These are phyloP conservation scores for Solanum bulbocastanum DNA, from an alignment of 257 asterid genomes.

Conservation along the genomic window DNA sequence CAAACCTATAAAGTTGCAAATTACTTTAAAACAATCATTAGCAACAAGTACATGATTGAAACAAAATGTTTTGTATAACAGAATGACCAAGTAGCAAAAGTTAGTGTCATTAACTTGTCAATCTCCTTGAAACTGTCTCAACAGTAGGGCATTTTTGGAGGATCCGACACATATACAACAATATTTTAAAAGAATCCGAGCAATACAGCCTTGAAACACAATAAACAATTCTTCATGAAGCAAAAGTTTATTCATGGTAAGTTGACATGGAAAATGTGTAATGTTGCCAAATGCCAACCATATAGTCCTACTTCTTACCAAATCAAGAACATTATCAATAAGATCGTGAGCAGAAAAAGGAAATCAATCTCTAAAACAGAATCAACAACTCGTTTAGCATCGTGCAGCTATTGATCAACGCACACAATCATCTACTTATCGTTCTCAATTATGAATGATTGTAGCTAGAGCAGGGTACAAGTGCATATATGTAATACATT, in stretches of 20 bases:
- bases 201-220: neutral
- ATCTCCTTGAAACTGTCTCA: neutral
- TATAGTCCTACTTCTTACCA: neutral
- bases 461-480: neutral
- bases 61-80: neutral
- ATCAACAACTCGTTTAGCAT: neutral
- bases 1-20: neutral
- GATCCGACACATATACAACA: fast-evolving
- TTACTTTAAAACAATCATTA: neutral
- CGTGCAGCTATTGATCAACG: neutral
- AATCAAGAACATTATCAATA: neutral
- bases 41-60: neutral
- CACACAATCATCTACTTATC: neutral
- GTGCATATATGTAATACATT: neutral
- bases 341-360: neutral
- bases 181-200: fast-evolving
- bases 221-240: neutral
- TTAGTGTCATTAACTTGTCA: neutral
- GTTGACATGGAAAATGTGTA: neutral
- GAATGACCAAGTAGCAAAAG: neutral
- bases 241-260: neutral
- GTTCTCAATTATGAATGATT: neutral
- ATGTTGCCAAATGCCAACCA: neutral
- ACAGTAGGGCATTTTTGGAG: neutral
- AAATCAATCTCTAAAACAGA: neutral